Evolutionary conservation across 345 rosid genomes (phyloP).

Genomic region (Citrus australasica): DNA sequence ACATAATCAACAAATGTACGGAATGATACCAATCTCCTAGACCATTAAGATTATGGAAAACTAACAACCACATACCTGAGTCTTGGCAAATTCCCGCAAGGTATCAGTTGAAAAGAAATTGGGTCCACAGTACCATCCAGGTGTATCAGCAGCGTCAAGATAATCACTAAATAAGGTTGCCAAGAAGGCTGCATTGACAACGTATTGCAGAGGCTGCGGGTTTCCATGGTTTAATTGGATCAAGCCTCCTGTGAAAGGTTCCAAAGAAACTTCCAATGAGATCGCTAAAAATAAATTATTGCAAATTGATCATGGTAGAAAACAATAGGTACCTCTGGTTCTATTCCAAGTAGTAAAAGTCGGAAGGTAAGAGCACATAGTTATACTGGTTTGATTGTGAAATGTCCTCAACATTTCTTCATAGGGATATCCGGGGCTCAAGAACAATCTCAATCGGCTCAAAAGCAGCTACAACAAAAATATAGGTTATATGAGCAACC

Average conservation of each 20-base stretch:
- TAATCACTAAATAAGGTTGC: constrained; percentile 82
- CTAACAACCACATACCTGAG: constrained; percentile 51
- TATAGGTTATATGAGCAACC: constrained; percentile 2
- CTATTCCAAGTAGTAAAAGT: constrained; percentile 64
- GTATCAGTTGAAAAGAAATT: constrained; percentile 66
- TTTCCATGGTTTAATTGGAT: constrained; percentile 84
- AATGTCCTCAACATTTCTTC: constrained; percentile 84
- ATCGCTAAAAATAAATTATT: constrained; percentile 9
- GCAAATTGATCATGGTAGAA: background rate
- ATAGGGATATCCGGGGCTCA: constrained; percentile 91
- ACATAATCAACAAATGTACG: background rate
- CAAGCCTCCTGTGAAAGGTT: constrained; percentile 63
- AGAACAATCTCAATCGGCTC: constrained; percentile 80
- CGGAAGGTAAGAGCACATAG: constrained; percentile 81
- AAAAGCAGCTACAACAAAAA: constrained; percentile 53
- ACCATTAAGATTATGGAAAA: background rate
- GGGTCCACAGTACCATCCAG: constrained; percentile 98
- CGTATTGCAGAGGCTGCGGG: constrained; percentile 97
- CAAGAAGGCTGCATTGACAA: constrained; percentile 87
- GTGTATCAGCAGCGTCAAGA: constrained; percentile 94
- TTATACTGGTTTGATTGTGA: constrained; percentile 81
- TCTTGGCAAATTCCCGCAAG: constrained; percentile 75
- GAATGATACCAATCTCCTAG: background rate
- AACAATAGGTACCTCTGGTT: constrained; percentile 50
- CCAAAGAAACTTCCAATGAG: constrained; percentile 10